Evolutionary conservation across 2,329 filamentous ascomycete species (phyloP).

Genomic region (Colletotrichum navitas): DNA sequence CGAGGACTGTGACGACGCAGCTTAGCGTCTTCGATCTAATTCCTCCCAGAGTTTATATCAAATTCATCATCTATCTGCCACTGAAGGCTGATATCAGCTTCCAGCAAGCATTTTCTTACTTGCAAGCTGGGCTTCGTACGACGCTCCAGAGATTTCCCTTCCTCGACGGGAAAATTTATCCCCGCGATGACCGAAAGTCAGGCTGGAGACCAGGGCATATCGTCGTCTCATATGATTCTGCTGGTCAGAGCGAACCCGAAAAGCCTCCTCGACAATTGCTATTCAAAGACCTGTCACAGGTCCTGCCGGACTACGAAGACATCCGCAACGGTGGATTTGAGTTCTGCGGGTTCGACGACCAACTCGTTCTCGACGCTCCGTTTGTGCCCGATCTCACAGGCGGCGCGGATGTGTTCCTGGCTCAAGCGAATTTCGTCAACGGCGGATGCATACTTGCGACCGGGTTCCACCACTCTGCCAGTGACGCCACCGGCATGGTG

Average conservation of each 20-base stretch:
- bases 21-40: conserved; percentile 28
- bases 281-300: conserved; percentile 47
- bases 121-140: conserved; percentile 52
- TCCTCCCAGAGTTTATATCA: conserved; percentile 28
- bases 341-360: conserved; percentile 47
- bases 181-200: conserved; percentile 47
- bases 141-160: conserved; percentile 53
- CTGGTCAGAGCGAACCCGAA: background rate
- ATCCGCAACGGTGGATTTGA: conserved; percentile 45
- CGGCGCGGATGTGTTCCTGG: conserved; percentile 47
- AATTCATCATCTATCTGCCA: conserved; percentile 50
- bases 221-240: conserved; percentile 40
- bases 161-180: conserved; percentile 53
- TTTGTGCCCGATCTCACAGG: conserved; percentile 42
- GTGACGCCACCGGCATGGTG: conserved; percentile 49
- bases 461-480: conserved; percentile 31
- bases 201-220: conserved; percentile 48
- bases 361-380: conserved; percentile 45
- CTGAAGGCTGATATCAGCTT: conserved; percentile 46
- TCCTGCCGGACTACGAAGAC: conserved; percentile 45
- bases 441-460: conserved; percentile 47
- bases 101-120: conserved; percentile 48
- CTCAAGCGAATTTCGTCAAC: conserved; percentile 50
- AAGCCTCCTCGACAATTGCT: conserved; percentile 36
- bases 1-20: conserved; percentile 1